Evolutionary conservation across 2,329 filamentous ascomycete species (phyloP).

Genomic region (Venturia pyrina): DNA sequence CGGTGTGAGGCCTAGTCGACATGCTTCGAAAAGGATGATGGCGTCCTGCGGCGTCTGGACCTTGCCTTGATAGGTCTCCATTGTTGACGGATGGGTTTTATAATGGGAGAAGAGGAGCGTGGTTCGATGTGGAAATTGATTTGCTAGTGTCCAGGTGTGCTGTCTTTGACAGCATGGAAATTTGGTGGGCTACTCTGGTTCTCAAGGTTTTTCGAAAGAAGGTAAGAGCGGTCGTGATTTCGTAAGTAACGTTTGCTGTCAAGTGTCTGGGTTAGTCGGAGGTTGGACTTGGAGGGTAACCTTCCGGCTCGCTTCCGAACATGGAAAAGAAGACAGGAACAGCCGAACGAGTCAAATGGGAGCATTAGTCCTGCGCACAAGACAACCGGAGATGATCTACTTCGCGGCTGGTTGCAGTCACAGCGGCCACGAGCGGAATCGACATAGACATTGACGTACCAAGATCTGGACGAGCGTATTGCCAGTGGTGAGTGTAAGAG

Average conservation of each 20-base stretch:
- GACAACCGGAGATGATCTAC: neutral
- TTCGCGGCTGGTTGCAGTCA: neutral
- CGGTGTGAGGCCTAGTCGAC: conserved; percentile 76
- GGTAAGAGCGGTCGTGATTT: neutral
- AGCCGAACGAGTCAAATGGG: neutral
- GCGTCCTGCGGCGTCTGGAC: conserved; percentile 94
- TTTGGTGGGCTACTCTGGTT: neutral
- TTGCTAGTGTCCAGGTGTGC: neutral
- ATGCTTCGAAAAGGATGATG: conserved; percentile 97
- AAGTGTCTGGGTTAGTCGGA: neutral
- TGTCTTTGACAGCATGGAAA: neutral
- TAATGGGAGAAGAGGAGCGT: neutral
- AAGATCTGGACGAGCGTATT: neutral
- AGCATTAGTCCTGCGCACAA: neutral
- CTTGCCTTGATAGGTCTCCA: conserved; percentile 96
- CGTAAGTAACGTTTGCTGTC: neutral
- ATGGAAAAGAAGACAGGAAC: neutral
- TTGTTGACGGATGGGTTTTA: conserved; percentile 27
- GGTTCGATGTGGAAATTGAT: neutral
- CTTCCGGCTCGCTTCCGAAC: neutral
- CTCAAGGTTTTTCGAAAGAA: neutral
- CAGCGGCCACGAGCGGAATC: neutral
- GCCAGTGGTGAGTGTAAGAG: neutral
- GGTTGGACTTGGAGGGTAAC: neutral
- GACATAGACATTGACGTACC: neutral